phyloP scores from a whole-genome alignment of 495 filamentous ascomycete genomes.

The Penicillium egyptiacum region DNA sequence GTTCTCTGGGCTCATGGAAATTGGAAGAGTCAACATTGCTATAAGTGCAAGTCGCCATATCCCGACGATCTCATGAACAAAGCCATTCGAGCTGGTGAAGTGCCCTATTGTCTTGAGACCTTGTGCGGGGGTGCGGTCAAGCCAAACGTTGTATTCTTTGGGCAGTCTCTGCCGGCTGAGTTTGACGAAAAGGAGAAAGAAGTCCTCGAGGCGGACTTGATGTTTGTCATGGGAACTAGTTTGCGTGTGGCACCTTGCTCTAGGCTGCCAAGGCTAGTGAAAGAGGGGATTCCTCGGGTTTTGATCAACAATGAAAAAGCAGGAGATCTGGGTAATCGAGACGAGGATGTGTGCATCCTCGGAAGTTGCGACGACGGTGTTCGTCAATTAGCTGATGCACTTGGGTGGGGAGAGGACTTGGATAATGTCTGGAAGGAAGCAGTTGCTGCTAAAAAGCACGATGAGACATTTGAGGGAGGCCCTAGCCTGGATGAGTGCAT shows the following conservation, averaged over 20 bases:
- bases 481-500: conserved; percentile 44
- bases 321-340: conserved; percentile 65
- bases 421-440: conserved; percentile 59
- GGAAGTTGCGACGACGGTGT: conserved; percentile 75
- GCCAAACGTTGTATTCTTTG: conserved; percentile 92
- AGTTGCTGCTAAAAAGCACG: conserved; percentile 25
- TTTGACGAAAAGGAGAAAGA: conserved; percentile 59
- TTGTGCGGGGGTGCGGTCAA: conserved; percentile 78
- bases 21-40: conserved; percentile 79
- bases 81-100: conserved; percentile 56
- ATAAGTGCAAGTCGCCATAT: conserved; percentile 68
- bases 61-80: conserved; percentile 65
- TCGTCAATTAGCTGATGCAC: conserved; percentile 66
- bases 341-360: conserved; percentile 65
- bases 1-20: conserved; percentile 85
- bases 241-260: conserved; percentile 82
- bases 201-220: conserved; percentile 63
- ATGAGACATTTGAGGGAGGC: conserved; percentile 15
- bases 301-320: conserved; percentile 79
- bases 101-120: conserved; percentile 60
- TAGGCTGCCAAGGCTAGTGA: conserved; percentile 57
- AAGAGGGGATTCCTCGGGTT: conserved; percentile 61
- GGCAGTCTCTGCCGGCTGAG: conserved; percentile 65
- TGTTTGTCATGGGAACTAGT: conserved; percentile 87
- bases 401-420: conserved; percentile 81